Evolutionary conservation across 495 filamentous ascomycete genomes (phyloP), one percentile per base, ranked within the genome.

Genomic region (Neurospora sp.): DNA sequence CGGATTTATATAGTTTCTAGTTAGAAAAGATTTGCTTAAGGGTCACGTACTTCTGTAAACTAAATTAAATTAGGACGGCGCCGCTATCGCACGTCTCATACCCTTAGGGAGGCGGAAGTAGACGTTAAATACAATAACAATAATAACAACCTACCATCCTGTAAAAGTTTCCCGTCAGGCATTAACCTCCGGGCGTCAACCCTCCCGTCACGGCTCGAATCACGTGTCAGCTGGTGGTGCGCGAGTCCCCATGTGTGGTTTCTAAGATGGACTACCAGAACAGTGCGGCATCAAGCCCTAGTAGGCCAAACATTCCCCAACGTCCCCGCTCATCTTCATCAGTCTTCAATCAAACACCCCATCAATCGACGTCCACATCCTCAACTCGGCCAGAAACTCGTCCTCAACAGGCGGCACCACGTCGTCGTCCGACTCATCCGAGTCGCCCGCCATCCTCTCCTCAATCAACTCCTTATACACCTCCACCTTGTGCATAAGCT

Each of bases 201-300:
- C n/a, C 16, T 44, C 41, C 1, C 42, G n/a, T 49, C 44, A 20
- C n/a, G 4, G 1, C 9, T 4, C 4, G 1, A 49, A 49, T 49
- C 3, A 49, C n/a, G 9, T 20, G 18, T 1, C 0, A 23, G n/a
- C 0, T 2, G 0, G 4, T n/a, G 42, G 0, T 46, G 18, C 18
- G 42, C 3, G 42, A 46, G 14, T 39, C 12, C 0, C 38, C 35
- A 37, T 0, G 39, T 40, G 39, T 40, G 39, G 16, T 42, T 42
- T 8, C 2, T 31, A 7, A 42, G 6, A 18, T n/a, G 2, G 18
- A 44, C 42, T n/a, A 44, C 42, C 18, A 44, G 3, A 1, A 41
- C 42, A n/a, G 16, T n/a, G n/a, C 7, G 7, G 16, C 16, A n/a
- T 44, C 42, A 44, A n/a, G 42, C 42, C 41, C 3, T 18, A 2